Evolutionary conservation across 2,329 filamentous ascomycete species (phyloP).

Genomic region (Coniochaeta prunicola): DNA sequence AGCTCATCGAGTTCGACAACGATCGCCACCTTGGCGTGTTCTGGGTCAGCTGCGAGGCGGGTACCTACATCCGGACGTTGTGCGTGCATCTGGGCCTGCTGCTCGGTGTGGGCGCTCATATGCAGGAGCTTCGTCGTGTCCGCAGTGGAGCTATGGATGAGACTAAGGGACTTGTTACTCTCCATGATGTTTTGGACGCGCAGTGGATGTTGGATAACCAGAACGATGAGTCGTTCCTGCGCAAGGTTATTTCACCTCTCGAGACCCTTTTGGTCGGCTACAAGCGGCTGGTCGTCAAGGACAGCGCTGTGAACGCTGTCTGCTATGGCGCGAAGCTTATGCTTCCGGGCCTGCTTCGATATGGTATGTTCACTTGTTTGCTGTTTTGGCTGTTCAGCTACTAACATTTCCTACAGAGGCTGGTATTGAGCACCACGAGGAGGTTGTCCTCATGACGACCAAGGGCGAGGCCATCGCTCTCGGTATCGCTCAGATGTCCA

Average conservation of each 20-base stretch:
- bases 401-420: slow-evolving; percentile 50
- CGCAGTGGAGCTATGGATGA: slow-evolving; percentile 94
- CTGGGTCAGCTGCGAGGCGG: slow-evolving; percentile 98
- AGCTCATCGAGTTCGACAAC: slow-evolving; percentile 96
- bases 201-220: slow-evolving; percentile 97
- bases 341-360: slow-evolving; percentile 91
- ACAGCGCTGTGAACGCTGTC: slow-evolving; percentile 90
- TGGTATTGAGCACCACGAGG: slow-evolving; percentile 88
- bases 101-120: slow-evolving; percentile 82
- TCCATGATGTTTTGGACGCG: slow-evolving; percentile 92
- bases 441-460: slow-evolving; percentile 96
- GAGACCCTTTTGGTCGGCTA: slow-evolving; percentile 89
- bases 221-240: slow-evolving; percentile 86
- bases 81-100: slow-evolving; percentile 83
- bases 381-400: slow-evolving; percentile 4
- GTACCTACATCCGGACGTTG: slow-evolving; percentile 97
- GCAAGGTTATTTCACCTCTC: slow-evolving; percentile 83
- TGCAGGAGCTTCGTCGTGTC: slow-evolving; percentile 95
- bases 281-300: slow-evolving; percentile 97
- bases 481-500: slow-evolving; percentile 95
- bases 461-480: slow-evolving; percentile 98
- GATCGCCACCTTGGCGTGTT: slow-evolving; percentile 95
- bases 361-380: slow-evolving; percentile 49
- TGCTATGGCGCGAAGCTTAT: slow-evolving; percentile 99
- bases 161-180: slow-evolving; percentile 78